These are phyloP conservation scores for Apiospora hydei DNA, from an alignment of 2,329 filamentous ascomycete species.

Conservation along the genomic window DNA sequence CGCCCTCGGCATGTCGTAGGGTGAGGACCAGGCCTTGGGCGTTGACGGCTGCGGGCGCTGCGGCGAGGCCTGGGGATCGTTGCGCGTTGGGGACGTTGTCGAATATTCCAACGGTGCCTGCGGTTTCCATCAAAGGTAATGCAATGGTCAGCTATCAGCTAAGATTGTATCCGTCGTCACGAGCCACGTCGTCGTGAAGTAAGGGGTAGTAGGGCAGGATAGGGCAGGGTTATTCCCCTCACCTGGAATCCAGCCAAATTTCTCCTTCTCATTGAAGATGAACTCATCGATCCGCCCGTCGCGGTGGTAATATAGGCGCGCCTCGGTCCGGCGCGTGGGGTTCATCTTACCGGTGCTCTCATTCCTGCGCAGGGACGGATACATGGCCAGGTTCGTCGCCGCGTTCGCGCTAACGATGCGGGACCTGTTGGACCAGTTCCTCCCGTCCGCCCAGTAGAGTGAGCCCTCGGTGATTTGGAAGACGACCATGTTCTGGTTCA, in stretches of 20 bases:
- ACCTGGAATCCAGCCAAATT: background rate
- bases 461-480: background rate
- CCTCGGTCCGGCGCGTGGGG: background rate
- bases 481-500: conserved; percentile 1
- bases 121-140: too few relatives aligned
- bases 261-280: background rate
- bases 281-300: background rate
- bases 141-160: background rate
- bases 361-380: background rate
- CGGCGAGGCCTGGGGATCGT: background rate
- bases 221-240: background rate
- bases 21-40: background rate
- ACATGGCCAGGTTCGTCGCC: background rate
- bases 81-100: background rate
- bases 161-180: background rate
- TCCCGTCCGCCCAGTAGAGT: background rate
- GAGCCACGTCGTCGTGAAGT: background rate
- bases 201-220: background rate
- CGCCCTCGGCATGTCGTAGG: background rate
- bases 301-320: background rate
- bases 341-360: background rate
- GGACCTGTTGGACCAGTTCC: background rate
- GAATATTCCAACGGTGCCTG: background rate
- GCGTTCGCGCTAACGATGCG: background rate
- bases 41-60: background rate